Base-by-base conservation (phyloP, 768 basidiomycete species). In the Pleurotus djamor region DNA sequence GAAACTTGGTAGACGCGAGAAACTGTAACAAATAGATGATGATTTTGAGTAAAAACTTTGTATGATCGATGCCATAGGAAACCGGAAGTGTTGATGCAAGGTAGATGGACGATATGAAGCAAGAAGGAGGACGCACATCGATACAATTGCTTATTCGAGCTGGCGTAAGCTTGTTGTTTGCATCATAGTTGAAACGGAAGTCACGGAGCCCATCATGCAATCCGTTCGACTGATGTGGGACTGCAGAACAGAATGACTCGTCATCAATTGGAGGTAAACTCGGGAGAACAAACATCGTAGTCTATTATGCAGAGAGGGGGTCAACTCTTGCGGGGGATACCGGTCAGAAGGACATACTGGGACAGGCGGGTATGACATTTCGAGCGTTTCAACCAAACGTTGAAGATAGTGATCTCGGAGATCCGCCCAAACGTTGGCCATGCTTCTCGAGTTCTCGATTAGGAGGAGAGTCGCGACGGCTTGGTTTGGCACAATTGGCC, bases 361-460 rank as follows among this genome's bases (percentile, higher is more conserved):
- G 32, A 74, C 67, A 58, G 70, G 57, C 4, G 76, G 71, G 62
- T 79, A 77, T 4, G 74, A 69, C 16, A 65, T 61, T 60, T 76
- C 68, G 51, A 85, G 67, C 32, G 71, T 73, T 44, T 76, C 72
- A 54, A 81, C 71, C 44, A 86, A 69, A 7, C 67, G 72, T 16
- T 67, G 71, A 17, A 85, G 72, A 66, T 79, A 79, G 21, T 73
- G 76, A 65, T 79, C 76, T 61, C 76, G 72, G 36, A 85, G 77
- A 68, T 81, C 74, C 62, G 74, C 64, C 84, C 84, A 86, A 21
- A 76, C 69, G 5, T 61, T 16, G 28, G 69, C 67, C 73, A 83
- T 80, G 1, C 69, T 67, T 36, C 72, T 71, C 0, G 84, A 85
- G 64, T 85, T 85, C 71, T 86, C 84, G 62, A 85, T 75, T 60